Evolutionary conservation across 2,329 filamentous ascomycete genomes (phyloP).

Genomic region (Claviceps purpurea): DNA sequence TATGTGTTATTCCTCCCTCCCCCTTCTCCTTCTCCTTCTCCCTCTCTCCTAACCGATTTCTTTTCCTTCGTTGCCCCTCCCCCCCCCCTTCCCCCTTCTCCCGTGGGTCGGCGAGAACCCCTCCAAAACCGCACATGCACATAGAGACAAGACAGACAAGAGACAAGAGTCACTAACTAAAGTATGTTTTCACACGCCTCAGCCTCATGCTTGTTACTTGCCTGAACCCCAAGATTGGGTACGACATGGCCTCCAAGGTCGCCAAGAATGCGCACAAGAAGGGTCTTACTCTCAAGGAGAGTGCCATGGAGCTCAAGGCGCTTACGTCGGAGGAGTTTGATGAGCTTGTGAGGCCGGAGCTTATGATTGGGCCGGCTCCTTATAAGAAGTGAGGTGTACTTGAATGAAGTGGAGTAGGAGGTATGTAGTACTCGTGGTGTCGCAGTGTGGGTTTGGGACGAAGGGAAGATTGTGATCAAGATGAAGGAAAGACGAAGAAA

Average conservation of each 20-base stretch:
- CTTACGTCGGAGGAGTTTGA: slow-evolving; percentile 85
- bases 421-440: too few relatives aligned
- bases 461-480: not conserved
- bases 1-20: slow-evolving; percentile 30
- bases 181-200: not conserved
- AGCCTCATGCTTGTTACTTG: slow-evolving; percentile 97
- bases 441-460: not conserved
- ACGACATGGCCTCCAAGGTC: slow-evolving; percentile 94
- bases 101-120: too few relatives aligned
- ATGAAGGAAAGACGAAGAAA: not conserved
- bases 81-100: too few relatives aligned
- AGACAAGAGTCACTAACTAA: not conserved
- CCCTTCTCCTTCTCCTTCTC: too few relatives aligned
- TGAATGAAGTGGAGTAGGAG: too few relatives aligned
- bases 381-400: slow-evolving; percentile 28
- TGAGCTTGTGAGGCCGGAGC: slow-evolving; percentile 74
- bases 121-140: not conserved
- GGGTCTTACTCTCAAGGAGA: slow-evolving; percentile 84
- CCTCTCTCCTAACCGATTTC: too few relatives aligned
- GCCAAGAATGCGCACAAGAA: slow-evolving; percentile 99
- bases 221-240: slow-evolving; percentile 92
- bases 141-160: not conserved
- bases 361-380: slow-evolving; percentile 77
- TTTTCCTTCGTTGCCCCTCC: too few relatives aligned
- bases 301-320: slow-evolving; percentile 83